Base-by-base conservation (phyloP, 148 eudicot species). In the Rhododendron henanense region DNA sequence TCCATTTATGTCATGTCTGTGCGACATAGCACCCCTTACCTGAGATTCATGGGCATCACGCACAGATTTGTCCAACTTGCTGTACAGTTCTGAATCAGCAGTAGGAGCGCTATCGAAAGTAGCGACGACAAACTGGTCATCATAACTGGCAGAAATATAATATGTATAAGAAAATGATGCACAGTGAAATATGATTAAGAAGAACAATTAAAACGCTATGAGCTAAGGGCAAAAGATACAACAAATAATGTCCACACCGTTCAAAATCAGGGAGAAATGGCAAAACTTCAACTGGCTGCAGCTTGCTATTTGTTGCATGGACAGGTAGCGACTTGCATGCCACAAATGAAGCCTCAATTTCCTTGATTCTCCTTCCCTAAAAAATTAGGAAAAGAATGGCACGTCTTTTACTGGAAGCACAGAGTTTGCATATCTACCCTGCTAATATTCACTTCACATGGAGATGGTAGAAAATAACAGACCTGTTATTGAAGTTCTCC, bases 61-160 rank as follows among this genome's bases (percentile, higher is more conserved):
- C 57, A 89, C 89, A 83, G 94, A 81, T 84, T 92, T 88, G 79
- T 90, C 92, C 90, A 91, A 78, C 85, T 93, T 93, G 87, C 92
- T 91, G 90, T 92, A 94, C 86, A 90, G 90, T 86, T 95, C 98
- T 53, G 99, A 87, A 87, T 97, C 99, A 84, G 90, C 94, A 18
- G 99, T 95, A 84, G 99, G 99, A 86, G 96, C 98, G 61, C 94
- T 95, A 87, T 95, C 98, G 88, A 95, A 97, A 82, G 90, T 93
- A 81, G 92, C 93, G 3, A 94, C 88, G 23, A 93, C 94, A 88
- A 92, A 94, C 87, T 92, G 93, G 73, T 95, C 96, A 13, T 91
- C 93, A 50, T 87, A 89, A 87, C 98, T 96, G 93, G 81, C 87
- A 86, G 83, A 88, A 71, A 83, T 87, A 63, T 81, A 89, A 78